Base-by-base conservation (phyloP, 2,329 filamentous ascomycete species). In the Eutypella sp. region DNA sequence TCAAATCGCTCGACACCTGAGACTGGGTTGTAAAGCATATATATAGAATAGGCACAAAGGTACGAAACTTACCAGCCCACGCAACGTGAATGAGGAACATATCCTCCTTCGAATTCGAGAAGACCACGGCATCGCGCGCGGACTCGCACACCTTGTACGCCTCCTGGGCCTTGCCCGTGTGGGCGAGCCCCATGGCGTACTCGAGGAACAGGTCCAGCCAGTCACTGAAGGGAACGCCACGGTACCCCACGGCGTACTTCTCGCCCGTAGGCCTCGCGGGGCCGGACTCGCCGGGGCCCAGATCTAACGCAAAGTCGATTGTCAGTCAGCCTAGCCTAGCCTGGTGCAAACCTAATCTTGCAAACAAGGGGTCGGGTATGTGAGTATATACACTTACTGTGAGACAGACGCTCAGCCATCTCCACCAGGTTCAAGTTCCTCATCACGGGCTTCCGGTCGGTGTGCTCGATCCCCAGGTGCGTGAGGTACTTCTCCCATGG, bases 141-240 rank as follows among this genome's bases (percentile, higher is more conserved):
- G 86, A 82, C 50, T 90, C 82, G 55, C 95, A 84, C 7, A 89
- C 81, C 42, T 85, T 81, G 63, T 96, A 96, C 42, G 89, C 84
- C 51, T 89, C 84, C 36, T 84, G 76, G 13, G 78, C 72, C 40
- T 85, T 80, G 27, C 83, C 83, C 18, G 75, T 70, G 36, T 81
- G 78, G 7, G 90, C 87, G 25, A 93, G 76, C 5, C 84, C 75
- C 40, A 96, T 75, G 3, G 90, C 87, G 61, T 95, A 95, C 58
- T 93, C 87, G 29, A 95, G 77, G 61, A 99, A 96, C 1, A 96
- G 76, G 55, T 95, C 87, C 3, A 96, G 77, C 93, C 93, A 99
- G 40, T 82, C 78, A 47, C 84, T 75, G 60, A 97, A 96, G 0
- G 82, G 72, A 40, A 97, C 87, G 7, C 86, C 87, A 54, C 89